Evolutionary conservation across 1,139 yeast species (phyloP).

Genomic region (Oligophagozyma castellii): DNA sequence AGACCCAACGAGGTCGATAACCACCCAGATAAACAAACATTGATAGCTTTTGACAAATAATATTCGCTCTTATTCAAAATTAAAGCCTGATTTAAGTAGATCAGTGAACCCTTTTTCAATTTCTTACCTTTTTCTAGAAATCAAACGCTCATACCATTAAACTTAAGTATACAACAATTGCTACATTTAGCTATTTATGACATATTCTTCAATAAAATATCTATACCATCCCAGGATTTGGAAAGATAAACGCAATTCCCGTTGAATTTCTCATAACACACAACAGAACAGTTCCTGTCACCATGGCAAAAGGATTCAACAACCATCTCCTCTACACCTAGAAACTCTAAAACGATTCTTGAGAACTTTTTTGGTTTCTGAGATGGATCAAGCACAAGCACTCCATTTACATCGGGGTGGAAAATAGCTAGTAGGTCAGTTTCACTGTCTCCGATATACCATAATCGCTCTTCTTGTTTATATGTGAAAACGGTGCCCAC

Average conservation of each 20-base stretch:
- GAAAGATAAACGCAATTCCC: slow-evolving; percentile 1
- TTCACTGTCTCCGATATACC: slow-evolving; percentile 25
- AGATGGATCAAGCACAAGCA: slow-evolving; percentile 15
- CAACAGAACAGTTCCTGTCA: not conserved
- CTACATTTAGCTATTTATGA: too few relatives aligned
- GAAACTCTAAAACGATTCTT: slow-evolving; percentile 7
- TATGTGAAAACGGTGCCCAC: not conserved
- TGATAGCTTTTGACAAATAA: too few relatives aligned
- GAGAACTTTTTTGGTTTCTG: slow-evolving; percentile 16
- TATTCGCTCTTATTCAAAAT: too few relatives aligned
- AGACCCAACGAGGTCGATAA: too few relatives aligned
- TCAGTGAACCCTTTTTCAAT: too few relatives aligned
- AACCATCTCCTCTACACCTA: slow-evolving; percentile 6
- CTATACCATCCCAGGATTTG: slow-evolving; percentile 3
- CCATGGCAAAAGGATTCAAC: not conserved
- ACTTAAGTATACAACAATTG: too few relatives aligned
- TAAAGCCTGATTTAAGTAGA: too few relatives aligned
- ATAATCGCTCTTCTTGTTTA: slow-evolving; percentile 3
- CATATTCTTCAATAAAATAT: slow-evolving; percentile 1
- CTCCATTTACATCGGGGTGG: slow-evolving; percentile 18
- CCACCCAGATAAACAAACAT: too few relatives aligned
- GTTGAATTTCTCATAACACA: slow-evolving; percentile 1
- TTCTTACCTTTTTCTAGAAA: too few relatives aligned
- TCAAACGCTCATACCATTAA: too few relatives aligned
- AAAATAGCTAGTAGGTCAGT: slow-evolving; percentile 19